Conservation (phyloP, 1,284 basidiomycete species). For the Ceratobasidium sp. region DNA sequence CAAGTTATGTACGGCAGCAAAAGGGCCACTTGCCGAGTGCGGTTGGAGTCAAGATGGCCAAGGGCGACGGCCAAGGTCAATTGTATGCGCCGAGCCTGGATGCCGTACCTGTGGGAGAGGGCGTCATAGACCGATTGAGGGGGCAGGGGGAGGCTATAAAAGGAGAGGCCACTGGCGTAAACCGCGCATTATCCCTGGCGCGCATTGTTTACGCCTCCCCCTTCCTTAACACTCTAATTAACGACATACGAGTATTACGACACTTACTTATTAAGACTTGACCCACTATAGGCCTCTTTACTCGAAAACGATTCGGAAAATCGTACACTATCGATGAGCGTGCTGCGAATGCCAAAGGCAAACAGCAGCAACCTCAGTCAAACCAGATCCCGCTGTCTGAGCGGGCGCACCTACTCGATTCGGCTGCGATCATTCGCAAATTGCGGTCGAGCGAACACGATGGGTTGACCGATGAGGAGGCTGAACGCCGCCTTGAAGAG, state of each 20-base stretch:
- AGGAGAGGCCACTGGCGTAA: conserved; percentile 44
- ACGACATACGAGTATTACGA: conserved; percentile 17
- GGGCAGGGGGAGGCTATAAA: conserved; percentile 29
- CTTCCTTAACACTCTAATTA: not conserved
- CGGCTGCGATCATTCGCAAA: conserved; percentile 35
- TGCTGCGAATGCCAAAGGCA: conserved; percentile 21
- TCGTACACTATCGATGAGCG: conserved; percentile 44
- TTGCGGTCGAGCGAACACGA: conserved; percentile 43
- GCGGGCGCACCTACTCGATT: conserved; percentile 39
- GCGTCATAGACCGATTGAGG: conserved; percentile 13
- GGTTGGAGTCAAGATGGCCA: conserved; percentile 5
- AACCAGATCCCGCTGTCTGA: conserved; percentile 39
- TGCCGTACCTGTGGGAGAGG: not conserved
- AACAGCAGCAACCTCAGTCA: conserved; percentile 34
- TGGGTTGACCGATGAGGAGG: conserved; percentile 39
- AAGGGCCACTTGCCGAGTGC: not conserved
- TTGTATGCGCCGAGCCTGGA: conserved; percentile 37
- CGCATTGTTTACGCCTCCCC: conserved; percentile 36
- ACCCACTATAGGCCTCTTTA: conserved; percentile 41
- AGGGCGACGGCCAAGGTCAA: conserved; percentile 25
- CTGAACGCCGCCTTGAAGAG: conserved; percentile 33
- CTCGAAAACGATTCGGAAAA: conserved; percentile 44
- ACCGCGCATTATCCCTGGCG: conserved; percentile 43
- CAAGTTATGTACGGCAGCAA: conserved; percentile 23
- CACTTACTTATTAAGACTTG: not conserved